Conservation (phyloP, 1,284 basidiomycete genomes). For the Apiotrichum montevideense region DNA sequence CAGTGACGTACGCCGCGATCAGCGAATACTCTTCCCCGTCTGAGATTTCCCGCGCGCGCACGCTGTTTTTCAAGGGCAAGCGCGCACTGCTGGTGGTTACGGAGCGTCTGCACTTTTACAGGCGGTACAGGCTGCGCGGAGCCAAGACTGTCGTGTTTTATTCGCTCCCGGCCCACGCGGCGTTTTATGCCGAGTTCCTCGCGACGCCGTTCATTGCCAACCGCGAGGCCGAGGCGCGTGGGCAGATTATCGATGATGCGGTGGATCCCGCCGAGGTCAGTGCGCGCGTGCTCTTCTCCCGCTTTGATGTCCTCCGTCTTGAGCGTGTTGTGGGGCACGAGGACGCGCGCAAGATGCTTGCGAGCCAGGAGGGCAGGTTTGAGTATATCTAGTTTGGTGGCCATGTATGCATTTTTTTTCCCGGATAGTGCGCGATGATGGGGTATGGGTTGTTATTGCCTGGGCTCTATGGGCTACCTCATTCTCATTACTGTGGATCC, state of each 20-base stretch:
- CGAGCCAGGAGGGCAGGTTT: constrained; percentile 40
- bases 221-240: constrained; percentile 42
- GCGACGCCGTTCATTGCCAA: constrained; percentile 67
- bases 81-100: constrained; percentile 83
- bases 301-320: constrained; percentile 79
- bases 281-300: constrained; percentile 71
- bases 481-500: too few relatives aligned
- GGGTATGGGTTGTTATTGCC: too few relatives aligned
- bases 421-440: too few relatives aligned
- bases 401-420: too few relatives aligned
- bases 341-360: constrained; percentile 46
- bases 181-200: constrained; percentile 87
- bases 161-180: constrained; percentile 77
- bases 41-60: constrained; percentile 87
- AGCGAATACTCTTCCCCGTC: constrained; percentile 93
- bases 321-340: constrained; percentile 65
- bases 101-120: constrained; percentile 97
- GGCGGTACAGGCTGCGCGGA: constrained; percentile 86
- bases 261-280: constrained; percentile 67
- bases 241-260: constrained; percentile 25
- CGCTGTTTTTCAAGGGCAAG: constrained; percentile 84
- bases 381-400: constrained; percentile 35
- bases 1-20: constrained; percentile 71
- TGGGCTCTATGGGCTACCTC: too few relatives aligned
- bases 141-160: constrained; percentile 91